Evolutionary conservation across 768 basidiomycete genomes (phyloP).

Genomic region (Tricholoma saponaceum): DNA sequence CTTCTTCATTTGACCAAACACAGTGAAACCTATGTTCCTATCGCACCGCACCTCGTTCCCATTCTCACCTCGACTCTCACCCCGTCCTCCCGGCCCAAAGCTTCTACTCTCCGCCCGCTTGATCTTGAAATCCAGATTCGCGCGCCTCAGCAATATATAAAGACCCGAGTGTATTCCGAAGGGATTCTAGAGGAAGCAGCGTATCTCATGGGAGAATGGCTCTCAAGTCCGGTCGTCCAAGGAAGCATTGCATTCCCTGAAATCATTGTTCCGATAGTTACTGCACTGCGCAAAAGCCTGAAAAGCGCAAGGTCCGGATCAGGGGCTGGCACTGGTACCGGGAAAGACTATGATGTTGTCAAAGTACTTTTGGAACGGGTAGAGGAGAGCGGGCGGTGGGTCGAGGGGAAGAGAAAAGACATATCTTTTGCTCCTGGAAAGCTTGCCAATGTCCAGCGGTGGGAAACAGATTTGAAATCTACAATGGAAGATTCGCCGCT

Average conservation of each 20-base stretch:
- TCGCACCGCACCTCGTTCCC: slow-evolving; percentile 83
- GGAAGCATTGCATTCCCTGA: slow-evolving; percentile 94
- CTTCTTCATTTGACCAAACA: slow-evolving; percentile 81
- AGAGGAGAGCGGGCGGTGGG: slow-evolving; percentile 80
- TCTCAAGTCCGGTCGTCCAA: slow-evolving; percentile 64
- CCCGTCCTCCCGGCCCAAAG: slow-evolving; percentile 66
- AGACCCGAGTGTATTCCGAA: slow-evolving; percentile 83
- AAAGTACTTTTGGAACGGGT: slow-evolving; percentile 84
- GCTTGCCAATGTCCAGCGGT: slow-evolving; percentile 62
- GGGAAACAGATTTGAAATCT: slow-evolving; percentile 59
- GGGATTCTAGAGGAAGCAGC: slow-evolving; percentile 77
- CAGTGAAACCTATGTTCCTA: slow-evolving; percentile 82
- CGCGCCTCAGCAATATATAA: slow-evolving; percentile 82
- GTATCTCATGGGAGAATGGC: slow-evolving; percentile 81
- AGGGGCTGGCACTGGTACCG: slow-evolving; percentile 22
- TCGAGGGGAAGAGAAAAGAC: slow-evolving; percentile 62
- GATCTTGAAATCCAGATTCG: slow-evolving; percentile 88
- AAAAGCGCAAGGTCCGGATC: slow-evolving; percentile 52
- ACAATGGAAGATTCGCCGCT: slow-evolving; percentile 72
- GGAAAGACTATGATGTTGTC: slow-evolving; percentile 58
- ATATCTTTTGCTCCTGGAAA: slow-evolving; percentile 76
- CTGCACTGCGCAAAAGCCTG: slow-evolving; percentile 67
- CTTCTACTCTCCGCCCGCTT: slow-evolving; percentile 83
- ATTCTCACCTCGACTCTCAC: slow-evolving; percentile 75
- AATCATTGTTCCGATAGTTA: slow-evolving; percentile 72